Conservation (phyloP, 2,329 filamentous ascomycete species). For the Orbilia quercus region DNA sequence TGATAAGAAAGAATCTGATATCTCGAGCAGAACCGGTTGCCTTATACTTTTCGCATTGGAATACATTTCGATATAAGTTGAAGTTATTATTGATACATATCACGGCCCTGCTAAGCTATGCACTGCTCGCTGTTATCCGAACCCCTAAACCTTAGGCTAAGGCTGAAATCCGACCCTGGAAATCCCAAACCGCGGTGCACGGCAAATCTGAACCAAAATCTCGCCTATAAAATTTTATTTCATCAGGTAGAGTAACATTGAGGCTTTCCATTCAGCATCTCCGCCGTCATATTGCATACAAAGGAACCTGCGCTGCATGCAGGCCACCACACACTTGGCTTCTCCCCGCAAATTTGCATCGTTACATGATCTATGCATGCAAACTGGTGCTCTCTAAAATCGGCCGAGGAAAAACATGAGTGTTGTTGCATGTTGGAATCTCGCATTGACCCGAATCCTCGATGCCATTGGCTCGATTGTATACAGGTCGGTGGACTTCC, state of each 20-base stretch:
- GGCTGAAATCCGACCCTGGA: not conserved
- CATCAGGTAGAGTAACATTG: slow-evolving; percentile 18
- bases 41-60: slow-evolving; percentile 24
- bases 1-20: slow-evolving; percentile 23
- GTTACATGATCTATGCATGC: slow-evolving; percentile 14
- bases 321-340: not conserved
- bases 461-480: slow-evolving; percentile 3
- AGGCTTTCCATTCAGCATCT: not conserved
- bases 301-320: not conserved
- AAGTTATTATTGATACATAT: not conserved
- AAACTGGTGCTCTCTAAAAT: slow-evolving; percentile 1
- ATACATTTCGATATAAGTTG: slow-evolving; percentile 1
- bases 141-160: not conserved
- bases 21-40: not conserved
- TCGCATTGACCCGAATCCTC: slow-evolving; percentile 20
- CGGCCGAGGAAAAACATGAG: not conserved
- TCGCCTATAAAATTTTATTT: slow-evolving; percentile 19
- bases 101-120: not conserved
- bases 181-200: not conserved
- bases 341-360: slow-evolving; percentile 15
- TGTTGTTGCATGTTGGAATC: slow-evolving; percentile 28
- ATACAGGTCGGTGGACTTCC: not conserved
- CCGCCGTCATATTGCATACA: slow-evolving; percentile 34
- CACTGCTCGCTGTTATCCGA: not conserved
- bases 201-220: not conserved